These are phyloP conservation scores for Aspergillus quadricinctus DNA, from an alignment of 2,329 filamentous ascomycete genomes.

Conservation along the genomic window DNA sequence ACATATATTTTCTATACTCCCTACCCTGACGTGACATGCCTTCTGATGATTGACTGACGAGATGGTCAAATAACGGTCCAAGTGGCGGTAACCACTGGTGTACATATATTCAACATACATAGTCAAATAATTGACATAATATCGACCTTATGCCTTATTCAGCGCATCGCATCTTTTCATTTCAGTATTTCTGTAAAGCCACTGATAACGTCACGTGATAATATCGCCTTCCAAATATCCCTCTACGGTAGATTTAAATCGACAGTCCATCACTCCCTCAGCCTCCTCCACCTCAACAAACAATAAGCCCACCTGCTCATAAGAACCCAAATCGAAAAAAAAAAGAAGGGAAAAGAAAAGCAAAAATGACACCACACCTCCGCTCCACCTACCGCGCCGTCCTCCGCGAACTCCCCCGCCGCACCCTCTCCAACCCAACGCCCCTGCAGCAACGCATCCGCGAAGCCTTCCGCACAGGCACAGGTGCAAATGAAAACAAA, in stretches of 20 bases:
- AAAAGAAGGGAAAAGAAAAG: constrained; percentile 13
- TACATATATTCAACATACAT: background rate
- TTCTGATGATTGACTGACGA: background rate
- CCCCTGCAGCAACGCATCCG: constrained; percentile 68
- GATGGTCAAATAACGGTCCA: background rate
- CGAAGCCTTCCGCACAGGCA: constrained; percentile 49
- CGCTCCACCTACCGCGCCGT: constrained; percentile 83
- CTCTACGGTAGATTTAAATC: background rate
- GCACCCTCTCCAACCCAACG: constrained; percentile 59
- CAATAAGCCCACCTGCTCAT: background rate
- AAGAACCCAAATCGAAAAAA: background rate
- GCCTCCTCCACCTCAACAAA: background rate
- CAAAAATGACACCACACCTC: constrained; percentile 34
- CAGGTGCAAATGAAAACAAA: constrained; percentile 23
- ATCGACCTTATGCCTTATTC: background rate
- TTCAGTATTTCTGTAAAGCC: background rate
- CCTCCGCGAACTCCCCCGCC: constrained; percentile 81
- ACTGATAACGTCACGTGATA: background rate
- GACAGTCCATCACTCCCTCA: constrained; percentile 1
- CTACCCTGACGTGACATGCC: background rate
- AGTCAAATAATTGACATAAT: background rate
- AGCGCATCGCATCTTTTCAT: background rate
- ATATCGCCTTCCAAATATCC: background rate
- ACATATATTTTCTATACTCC: background rate
- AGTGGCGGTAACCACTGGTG: background rate